Evolutionary conservation across 139 green algal species (phyloP).

Genomic region (Chloropicon primus): DNA sequence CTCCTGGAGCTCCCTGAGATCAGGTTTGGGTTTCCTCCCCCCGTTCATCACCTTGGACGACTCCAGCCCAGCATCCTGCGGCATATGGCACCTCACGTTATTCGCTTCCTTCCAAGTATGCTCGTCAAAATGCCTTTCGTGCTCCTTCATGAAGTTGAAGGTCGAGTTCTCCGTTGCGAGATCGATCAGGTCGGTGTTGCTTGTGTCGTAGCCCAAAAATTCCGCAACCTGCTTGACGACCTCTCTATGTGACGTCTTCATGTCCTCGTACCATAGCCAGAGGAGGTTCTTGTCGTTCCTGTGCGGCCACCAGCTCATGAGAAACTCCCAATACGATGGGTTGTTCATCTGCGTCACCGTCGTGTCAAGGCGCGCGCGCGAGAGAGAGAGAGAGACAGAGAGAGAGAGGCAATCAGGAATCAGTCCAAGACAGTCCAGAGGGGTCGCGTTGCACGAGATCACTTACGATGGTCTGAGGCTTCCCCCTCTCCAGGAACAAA

Average conservation of each 20-base stretch:
- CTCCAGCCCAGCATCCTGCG: constrained; percentile 10
- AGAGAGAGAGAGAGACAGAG: not conserved
- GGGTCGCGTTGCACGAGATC: not conserved
- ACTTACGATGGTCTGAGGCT: not conserved
- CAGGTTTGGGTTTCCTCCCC: not conserved
- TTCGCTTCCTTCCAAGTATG: constrained; percentile 17
- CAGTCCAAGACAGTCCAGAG: no score
- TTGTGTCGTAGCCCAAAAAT: constrained; percentile 17
- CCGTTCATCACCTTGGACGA: constrained; percentile 8
- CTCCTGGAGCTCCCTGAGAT: not conserved
- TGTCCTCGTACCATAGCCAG: constrained; percentile 32
- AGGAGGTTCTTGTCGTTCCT: constrained; percentile 21
- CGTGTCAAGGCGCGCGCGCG: not conserved
- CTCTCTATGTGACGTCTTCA: constrained; percentile 18
- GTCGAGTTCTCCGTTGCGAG: constrained; percentile 14
- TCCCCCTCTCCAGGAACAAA: constrained; percentile 21
- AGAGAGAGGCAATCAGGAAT: no score
- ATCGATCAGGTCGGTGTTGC: constrained; percentile 16
- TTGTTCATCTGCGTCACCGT: constrained; percentile 14
- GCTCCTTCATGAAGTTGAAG: constrained; percentile 23
- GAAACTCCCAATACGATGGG: constrained; percentile 17
- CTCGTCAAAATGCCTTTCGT: constrained; percentile 23
- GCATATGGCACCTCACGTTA: constrained; percentile 14
- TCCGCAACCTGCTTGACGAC: constrained; percentile 17
- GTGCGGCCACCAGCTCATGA: constrained; percentile 27